These are phyloP conservation scores for Vitis hybrid DNA, from an alignment of 177 flowering plant species.

Conservation along the genomic window DNA sequence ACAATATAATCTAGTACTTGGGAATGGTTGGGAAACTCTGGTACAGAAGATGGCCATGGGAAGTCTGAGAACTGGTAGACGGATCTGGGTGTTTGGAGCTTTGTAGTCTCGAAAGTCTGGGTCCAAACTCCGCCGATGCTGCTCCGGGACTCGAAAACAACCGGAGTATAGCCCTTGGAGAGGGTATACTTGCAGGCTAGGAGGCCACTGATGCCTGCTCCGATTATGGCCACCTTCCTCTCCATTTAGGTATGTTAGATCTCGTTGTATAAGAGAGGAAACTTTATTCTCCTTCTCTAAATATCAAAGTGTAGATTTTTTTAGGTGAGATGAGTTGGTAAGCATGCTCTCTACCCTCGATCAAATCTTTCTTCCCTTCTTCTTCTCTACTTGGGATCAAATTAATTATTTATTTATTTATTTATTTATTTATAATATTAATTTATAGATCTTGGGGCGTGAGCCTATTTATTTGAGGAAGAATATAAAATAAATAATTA, in stretches of 20 bases:
- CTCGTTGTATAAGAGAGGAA: too few relatives aligned
- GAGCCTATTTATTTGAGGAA: too few relatives aligned
- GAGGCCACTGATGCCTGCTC: conserved; percentile 78
- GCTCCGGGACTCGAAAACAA: conserved; percentile 53
- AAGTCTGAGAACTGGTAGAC: conserved; percentile 62
- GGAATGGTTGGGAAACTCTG: conserved; percentile 37
- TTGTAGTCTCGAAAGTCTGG: conserved; percentile 39
- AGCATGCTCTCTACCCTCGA: too few relatives aligned
- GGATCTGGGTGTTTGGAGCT: conserved; percentile 57
- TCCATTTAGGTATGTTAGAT: conserved; percentile 27
- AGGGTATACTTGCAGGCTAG: conserved; percentile 63
- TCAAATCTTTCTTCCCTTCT: too few relatives aligned
- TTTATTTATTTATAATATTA: too few relatives aligned
- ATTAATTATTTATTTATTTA: too few relatives aligned
- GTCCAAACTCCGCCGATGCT: conserved; percentile 67
- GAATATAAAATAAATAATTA: too few relatives aligned
- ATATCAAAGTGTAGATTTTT: too few relatives aligned
- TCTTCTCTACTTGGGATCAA: too few relatives aligned
- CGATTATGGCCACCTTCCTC: conserved; percentile 52
- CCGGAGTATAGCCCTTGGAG: conserved; percentile 50
- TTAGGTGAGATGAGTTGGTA: too few relatives aligned
- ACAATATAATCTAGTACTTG: conserved; percentile 51
- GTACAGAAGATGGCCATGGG: conserved; percentile 60
- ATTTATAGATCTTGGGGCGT: too few relatives aligned
- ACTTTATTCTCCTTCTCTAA: too few relatives aligned